Evolutionary conservation across 2,329 filamentous ascomycete genomes (phyloP).

Genomic region (Apiospora marii): DNA sequence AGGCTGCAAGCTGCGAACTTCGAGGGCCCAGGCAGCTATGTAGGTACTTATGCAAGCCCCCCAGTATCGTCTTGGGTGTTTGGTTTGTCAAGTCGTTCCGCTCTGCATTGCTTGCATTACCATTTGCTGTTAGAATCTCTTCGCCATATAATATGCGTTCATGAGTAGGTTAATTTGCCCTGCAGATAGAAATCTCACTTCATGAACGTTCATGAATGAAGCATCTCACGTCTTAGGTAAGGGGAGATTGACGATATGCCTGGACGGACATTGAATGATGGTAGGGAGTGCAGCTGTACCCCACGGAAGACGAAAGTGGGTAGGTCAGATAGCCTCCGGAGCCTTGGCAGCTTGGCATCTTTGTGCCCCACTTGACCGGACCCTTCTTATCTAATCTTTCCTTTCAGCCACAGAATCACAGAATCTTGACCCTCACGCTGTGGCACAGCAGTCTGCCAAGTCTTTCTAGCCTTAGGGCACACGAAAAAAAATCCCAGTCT

Average conservation of each 20-base stretch:
- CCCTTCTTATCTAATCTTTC: constrained; percentile 18
- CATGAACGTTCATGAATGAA: neutral
- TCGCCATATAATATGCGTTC: neutral
- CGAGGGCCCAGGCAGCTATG: neutral
- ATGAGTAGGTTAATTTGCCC: neutral
- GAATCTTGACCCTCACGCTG: constrained; percentile 6
- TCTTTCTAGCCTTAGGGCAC: constrained; percentile 22
- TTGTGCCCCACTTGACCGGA: constrained; percentile 25
- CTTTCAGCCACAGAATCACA: constrained; percentile 3
- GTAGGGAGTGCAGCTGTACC: neutral
- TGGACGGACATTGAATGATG: constrained; percentile 19
- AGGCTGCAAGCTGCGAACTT: neutral
- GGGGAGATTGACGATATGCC: neutral
- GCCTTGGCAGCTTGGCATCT: constrained; percentile 26
- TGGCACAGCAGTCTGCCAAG: neutral
- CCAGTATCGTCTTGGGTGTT: neutral
- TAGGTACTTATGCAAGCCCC: neutral
- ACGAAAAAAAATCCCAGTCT: constrained; percentile 31
- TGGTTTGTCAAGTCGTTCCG: neutral
- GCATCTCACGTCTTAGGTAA: neutral
- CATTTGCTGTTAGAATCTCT: neutral
- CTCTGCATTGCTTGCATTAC: neutral
- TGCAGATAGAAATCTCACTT: neutral
- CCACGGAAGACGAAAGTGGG: constrained; percentile 14
- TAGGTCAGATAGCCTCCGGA: constrained; percentile 9